Evolutionary conservation across 805 yeast species (phyloP).

Genomic region (Schizosaccharomyces pombe): DNA sequence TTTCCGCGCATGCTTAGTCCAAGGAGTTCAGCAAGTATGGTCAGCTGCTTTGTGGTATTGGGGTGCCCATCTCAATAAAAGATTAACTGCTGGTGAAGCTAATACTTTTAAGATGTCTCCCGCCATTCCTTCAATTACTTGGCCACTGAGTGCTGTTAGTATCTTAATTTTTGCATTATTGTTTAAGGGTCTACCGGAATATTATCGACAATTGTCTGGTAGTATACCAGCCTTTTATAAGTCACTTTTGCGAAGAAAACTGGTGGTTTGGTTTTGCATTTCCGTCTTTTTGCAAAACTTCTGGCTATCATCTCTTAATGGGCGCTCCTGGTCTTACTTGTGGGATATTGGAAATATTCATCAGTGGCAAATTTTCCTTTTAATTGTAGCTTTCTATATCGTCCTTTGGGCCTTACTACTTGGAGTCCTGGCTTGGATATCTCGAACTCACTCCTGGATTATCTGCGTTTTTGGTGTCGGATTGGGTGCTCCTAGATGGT

Average conservation of each 20-base stretch:
- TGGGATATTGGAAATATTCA: not conserved
- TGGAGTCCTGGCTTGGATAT: not conserved
- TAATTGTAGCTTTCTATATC: conserved; percentile 1
- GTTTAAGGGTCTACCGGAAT: not conserved
- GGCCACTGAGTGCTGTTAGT: not conserved
- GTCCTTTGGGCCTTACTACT: not conserved
- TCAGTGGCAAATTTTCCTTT: not conserved
- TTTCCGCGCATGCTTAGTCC: conserved; percentile 4
- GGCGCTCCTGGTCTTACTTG: conserved; percentile 1
- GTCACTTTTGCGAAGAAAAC: conserved; percentile 1
- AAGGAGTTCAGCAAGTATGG: conserved; percentile 5
- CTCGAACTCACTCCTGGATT: conserved; percentile 4
- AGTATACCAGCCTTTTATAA: conserved; percentile 3
- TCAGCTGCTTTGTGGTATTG: conserved; percentile 5
- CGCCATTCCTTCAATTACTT: conserved; percentile 2
- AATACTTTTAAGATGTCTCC: not conserved
- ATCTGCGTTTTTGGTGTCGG: conserved; percentile 4
- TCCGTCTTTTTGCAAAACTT: conserved; percentile 2
- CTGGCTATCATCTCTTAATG: conserved; percentile 3
- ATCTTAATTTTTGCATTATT: not conserved
- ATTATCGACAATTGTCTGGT: conserved; percentile 1
- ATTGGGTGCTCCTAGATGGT: conserved; percentile 4
- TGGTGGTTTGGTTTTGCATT: conserved; percentile 4
- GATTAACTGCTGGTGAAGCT: not conserved
- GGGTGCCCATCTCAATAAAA: not conserved